Percentiles rank a stretch among this genome's conserved stretches.
phyloP scores from a whole-genome alignment of 163 green algal genomes.

The Volvox carteri region DNA sequence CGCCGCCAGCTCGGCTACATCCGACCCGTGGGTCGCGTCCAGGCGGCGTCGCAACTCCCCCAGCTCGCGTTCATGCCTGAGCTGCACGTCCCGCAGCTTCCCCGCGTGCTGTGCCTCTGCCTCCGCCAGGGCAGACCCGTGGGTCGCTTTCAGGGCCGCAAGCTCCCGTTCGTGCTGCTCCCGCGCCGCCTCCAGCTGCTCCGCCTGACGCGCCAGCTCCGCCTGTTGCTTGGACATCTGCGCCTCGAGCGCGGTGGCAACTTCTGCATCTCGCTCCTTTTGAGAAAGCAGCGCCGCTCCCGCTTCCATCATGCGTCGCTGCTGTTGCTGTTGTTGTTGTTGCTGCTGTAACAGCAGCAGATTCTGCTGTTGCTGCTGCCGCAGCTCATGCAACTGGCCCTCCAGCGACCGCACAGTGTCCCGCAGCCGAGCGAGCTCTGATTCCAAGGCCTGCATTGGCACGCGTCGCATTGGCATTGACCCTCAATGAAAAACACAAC shows the following conservation, averaged over 20 bases:
- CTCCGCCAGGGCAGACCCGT: not conserved
- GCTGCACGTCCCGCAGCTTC: not conserved
- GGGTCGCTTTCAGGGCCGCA: not conserved
- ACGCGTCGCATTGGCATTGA: no score
- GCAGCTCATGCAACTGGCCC: conserved; percentile 3
- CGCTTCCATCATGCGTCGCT: not conserved
- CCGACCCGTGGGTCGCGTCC: conserved; percentile 1
- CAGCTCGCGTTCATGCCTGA: not conserved
- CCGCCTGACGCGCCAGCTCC: not conserved
- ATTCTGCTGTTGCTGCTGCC: not conserved
- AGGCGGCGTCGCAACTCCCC: not conserved
- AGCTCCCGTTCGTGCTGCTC: conserved; percentile 10
- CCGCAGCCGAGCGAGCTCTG: not conserved
- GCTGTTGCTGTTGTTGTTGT: not conserved
- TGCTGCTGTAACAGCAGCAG: not conserved
- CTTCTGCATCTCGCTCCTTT: no score
- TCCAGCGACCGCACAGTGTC: conserved; percentile 1
- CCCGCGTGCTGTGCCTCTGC: not conserved
- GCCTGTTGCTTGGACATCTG: not conserved
- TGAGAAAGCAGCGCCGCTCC: no score
- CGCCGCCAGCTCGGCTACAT: not conserved
- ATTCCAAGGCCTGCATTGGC: not conserved
- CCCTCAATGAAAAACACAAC: no score
- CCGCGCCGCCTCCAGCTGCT: not conserved
- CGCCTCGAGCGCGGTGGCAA: conserved; percentile 1